Percentiles rank a stretch among this genome's conserved stretches.
phyloP scores from a whole-genome alignment of 441 rosid genomes.

The Gossypium armourianum region DNA sequence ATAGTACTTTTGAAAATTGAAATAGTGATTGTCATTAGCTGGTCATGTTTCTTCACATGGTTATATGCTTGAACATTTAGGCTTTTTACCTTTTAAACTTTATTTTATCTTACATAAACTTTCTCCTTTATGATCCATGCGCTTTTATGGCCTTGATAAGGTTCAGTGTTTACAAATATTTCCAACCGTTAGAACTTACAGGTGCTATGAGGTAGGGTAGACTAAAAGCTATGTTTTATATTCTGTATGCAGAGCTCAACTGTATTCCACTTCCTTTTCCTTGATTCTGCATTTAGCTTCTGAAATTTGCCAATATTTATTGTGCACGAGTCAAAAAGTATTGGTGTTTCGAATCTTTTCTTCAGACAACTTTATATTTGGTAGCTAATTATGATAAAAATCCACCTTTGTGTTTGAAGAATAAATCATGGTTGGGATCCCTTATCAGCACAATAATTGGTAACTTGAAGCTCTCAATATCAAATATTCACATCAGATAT shows the following conservation, averaged over 20 bases:
- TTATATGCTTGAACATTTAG: neutral
- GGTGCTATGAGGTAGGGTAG: neutral
- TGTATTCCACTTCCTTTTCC: neutral
- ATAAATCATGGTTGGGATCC: slow-evolving; percentile 91
- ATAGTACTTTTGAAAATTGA: neutral
- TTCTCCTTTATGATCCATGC: neutral
- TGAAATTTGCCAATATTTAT: neutral
- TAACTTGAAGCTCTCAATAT: slow-evolving; percentile 90
- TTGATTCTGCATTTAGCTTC: slow-evolving; percentile 6
- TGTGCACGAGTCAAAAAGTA: neutral
- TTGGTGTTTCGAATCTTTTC: slow-evolving; percentile 10
- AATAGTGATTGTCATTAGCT: neutral
- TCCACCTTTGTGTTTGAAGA: slow-evolving; percentile 40
- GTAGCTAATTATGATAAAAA: slow-evolving; percentile 14
- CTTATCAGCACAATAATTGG: slow-evolving; percentile 84
- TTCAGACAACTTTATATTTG: neutral
- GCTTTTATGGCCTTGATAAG: neutral
- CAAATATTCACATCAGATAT: slow-evolving; percentile 94
- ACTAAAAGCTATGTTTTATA: neutral
- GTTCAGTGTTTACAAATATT: neutral
- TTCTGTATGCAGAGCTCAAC: neutral
- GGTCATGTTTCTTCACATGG: neutral
- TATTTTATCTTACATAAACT: neutral
- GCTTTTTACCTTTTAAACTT: neutral
- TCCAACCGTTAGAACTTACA: neutral